Evolutionary conservation across 1,284 basidiomycete genomes (phyloP).

Genomic region (Tranzscheliella williamsii): DNA sequence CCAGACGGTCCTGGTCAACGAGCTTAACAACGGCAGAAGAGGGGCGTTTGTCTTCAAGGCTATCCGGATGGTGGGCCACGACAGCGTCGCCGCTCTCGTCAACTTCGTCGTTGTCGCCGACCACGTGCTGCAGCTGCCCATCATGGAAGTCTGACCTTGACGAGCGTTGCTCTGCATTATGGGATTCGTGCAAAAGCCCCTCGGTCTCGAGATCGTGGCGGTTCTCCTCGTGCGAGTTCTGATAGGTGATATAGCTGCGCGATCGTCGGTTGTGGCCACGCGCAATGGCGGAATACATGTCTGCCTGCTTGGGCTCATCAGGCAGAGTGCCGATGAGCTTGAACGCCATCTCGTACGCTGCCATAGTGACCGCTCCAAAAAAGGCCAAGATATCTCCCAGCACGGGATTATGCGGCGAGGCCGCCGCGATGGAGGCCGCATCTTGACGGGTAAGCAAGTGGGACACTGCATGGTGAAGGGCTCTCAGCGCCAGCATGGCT

Average conservation of each 20-base stretch:
- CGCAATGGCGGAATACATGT: slow-evolving; percentile 32
- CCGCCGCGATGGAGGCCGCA: background rate
- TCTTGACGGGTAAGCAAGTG: slow-evolving; percentile 1
- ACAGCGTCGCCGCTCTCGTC: slow-evolving; percentile 1
- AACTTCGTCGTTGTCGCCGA: slow-evolving; percentile 10
- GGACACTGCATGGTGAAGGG: background rate
- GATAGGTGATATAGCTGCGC: slow-evolving; percentile 30
- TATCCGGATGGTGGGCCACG: slow-evolving; percentile 2
- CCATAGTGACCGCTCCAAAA: slow-evolving; percentile 58
- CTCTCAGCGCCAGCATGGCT: slow-evolving; percentile 5
- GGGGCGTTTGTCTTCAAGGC: background rate
- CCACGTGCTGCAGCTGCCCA: slow-evolving; percentile 5
- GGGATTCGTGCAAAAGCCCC: slow-evolving; percentile 8
- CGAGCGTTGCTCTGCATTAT: background rate
- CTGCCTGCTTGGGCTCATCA: slow-evolving; percentile 40
- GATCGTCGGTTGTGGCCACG: slow-evolving; percentile 24
- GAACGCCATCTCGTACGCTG: slow-evolving; percentile 58
- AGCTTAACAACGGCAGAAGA: slow-evolving; percentile 10
- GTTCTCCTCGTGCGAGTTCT: background rate
- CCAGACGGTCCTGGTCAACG: slow-evolving; percentile 23
- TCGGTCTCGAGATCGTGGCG: slow-evolving; percentile 11
- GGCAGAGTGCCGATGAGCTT: slow-evolving; percentile 55
- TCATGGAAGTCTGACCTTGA: background rate
- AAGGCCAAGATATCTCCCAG: slow-evolving; percentile 52
- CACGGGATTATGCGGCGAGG: slow-evolving; percentile 24